These are phyloP conservation scores for Puccinia coronata DNA, from an alignment of 1,284 basidiomycete species.

Conservation along the genomic window DNA sequence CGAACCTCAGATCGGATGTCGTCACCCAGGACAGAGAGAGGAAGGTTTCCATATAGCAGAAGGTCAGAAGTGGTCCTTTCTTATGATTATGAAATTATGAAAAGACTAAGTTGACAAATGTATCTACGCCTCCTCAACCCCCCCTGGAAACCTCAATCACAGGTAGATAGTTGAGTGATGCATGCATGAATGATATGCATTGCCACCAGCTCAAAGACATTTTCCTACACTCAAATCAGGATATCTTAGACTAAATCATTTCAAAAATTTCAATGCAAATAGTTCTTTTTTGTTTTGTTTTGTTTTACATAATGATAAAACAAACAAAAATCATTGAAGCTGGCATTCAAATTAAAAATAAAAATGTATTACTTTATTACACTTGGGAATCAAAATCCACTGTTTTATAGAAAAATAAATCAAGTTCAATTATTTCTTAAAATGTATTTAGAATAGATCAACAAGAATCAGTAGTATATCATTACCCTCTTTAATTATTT, in stretches of 20 bases:
- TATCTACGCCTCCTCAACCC: not conserved
- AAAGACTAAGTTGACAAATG: not conserved
- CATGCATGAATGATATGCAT: not conserved
- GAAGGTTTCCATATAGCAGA: conserved; percentile 2
- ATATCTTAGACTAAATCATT: not conserved
- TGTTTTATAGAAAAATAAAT: not conserved
- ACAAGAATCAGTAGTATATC: too few relatives aligned
- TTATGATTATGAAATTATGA: not conserved
- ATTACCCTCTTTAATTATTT: too few relatives aligned
- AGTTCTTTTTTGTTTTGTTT: not conserved
- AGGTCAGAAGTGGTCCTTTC: not conserved
- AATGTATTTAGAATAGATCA: conserved; percentile 7
- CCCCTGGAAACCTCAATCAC: too few relatives aligned
- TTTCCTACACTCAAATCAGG: not conserved
- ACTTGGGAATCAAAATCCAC: conserved; percentile 5
- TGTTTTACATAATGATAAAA: not conserved
- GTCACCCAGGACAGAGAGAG: not conserved
- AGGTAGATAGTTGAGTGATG: too few relatives aligned
- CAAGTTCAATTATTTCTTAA: not conserved
- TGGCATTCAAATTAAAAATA: not conserved
- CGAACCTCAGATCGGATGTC: not conserved
- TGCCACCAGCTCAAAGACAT: not conserved
- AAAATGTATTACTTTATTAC: not conserved
- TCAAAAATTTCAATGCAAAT: not conserved
- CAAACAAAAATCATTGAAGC: conserved; percentile 11